Conservation (phyloP, 2,329 filamentous ascomycete species). For the Colletotrichum acutatum region DNA sequence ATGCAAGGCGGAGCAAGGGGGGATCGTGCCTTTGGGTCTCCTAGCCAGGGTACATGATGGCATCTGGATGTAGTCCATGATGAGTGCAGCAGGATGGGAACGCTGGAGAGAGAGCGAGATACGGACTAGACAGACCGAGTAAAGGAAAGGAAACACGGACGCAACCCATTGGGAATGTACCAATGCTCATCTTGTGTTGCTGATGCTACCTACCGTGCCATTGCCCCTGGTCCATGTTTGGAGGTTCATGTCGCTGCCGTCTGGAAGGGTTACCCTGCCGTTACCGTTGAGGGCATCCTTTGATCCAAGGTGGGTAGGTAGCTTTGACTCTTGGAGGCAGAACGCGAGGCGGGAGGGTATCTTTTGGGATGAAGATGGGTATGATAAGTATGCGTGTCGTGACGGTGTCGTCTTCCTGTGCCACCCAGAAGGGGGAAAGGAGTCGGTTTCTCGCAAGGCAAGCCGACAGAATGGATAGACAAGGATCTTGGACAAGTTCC, state of each 20-base stretch:
- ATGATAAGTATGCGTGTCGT: too few species aligned
- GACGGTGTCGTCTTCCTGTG: neutral
- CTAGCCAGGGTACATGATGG: conserved; percentile 13
- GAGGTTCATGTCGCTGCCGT: neutral
- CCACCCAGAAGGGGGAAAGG: neutral
- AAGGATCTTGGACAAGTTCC: neutral
- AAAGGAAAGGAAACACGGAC: conserved; percentile 1
- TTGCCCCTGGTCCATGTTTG: conserved; percentile 17
- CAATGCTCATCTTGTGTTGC: neutral
- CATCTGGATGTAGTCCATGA: neutral
- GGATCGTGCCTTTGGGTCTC: neutral
- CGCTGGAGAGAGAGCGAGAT: too few species aligned
- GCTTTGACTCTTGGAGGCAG: neutral
- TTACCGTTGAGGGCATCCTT: neutral
- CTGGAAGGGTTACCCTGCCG: conserved; percentile 1
- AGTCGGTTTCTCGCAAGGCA: conserved; percentile 5
- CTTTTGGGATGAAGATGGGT: neutral
- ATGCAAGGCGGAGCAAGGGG: conserved; percentile 30
- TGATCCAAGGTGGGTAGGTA: neutral
- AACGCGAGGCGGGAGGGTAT: neutral
- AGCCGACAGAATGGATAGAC: neutral
- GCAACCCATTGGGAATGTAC: neutral
- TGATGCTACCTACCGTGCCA: neutral
- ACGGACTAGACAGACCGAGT: neutral
- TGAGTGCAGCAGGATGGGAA: neutral